Evolutionary conservation across 768 basidiomycete genomes (phyloP), one percentile per base, ranked within the genome.

Genomic region (Trametes cingulata): DNA sequence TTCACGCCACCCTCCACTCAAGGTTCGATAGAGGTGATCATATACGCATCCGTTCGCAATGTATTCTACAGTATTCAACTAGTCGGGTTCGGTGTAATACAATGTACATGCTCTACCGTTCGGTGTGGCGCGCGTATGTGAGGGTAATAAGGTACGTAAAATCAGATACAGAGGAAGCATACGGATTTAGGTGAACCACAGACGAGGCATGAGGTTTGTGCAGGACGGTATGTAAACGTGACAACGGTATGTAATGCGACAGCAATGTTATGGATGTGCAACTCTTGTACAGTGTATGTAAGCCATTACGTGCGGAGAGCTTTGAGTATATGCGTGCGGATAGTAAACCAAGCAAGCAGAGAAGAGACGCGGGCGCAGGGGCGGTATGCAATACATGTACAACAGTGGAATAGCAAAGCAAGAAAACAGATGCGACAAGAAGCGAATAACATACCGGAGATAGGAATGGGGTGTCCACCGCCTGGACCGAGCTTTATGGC

Each of bases 11-110:
- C 13, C 10, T 14, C 4, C 50, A 15, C 19, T 22, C 27, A n/a
- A 13, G 19, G 33, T 33, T 40, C 54, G 33, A 36, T 59, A 52
- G 20, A 41, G 42, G 14, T 9, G 12, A 27, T 36, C 33, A 22
- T 14, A 29, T 20, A 14, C 25, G n/a, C 46, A 35, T 27, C 12
- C 5, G 20, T n/a, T n/a, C 17, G 22, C 25, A 46, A 22, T 59
- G 58, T 59, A 52, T 15, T 51, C 41, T 52, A 46, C 50, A 59
- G 43, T 24, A 52, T 51, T 20, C 33, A 43, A 29, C 39, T 40
- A 20, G 49, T 43, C 19, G 22, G 14, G 12, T n/a, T 27, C 20
- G 20, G 8, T 24, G 43, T 46, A 52, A 59, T 37, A 46, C 24
- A 47, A n/a, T 47, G 55, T 42, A 29, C 35, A 22, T 49, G n/a